Evolutionary conservation across 176 grass and related monocot genomes (phyloP), one percentile per base, ranked within the genome.

Genomic region (Eragrostis nindensis): DNA sequence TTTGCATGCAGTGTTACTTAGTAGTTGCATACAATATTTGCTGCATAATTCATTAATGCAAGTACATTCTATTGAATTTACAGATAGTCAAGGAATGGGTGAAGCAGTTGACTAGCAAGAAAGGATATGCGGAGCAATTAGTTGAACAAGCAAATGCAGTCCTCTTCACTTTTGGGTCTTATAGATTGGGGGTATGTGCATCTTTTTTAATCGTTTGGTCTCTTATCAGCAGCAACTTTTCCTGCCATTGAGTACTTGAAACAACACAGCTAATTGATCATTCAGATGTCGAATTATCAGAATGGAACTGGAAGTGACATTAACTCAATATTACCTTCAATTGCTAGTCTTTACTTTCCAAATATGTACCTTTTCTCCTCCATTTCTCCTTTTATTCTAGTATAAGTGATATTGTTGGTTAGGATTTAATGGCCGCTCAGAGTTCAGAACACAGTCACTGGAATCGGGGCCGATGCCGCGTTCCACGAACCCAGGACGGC

Each of bases 111-210:
- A 93, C 95, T 50, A 62, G 12, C 59, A 87, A 91, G 69, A 95
- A 94, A 86, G 95, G 95, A 53, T 90, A 91, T 63, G 67, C 81
- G 66, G 90, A 93, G 45, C 86, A 93, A 87, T 89, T 95, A 88
- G 80, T 98, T 52, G 88, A 93, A 80, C 82, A 87, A 63, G 95
- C 95, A 71, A 98, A 98, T 88, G 95, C 92, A 61, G 82, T 83
- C 50, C 91, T 98, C 87, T 91, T 95, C 71, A 98, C 95, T 12
- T 98, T 98, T 79, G 95, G 95, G 29, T 98, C 95, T 49, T 98
- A 98, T 48, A 80, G 90, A 68, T 71, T 98, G 83, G 95, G 95
- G 92, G 95, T 98, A 98, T 82, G 19, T 73, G 17, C 47, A 60
- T 57, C 19, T 36, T 42, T 62, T 77, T 62, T 9, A 12, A 55